Percentiles rank a stretch among this genome's conserved stretches.
These are phyloP conservation scores for Plasmodium falciparum DNA, from an alignment of 169 alveolate species.

Conservation along the genomic window DNA sequence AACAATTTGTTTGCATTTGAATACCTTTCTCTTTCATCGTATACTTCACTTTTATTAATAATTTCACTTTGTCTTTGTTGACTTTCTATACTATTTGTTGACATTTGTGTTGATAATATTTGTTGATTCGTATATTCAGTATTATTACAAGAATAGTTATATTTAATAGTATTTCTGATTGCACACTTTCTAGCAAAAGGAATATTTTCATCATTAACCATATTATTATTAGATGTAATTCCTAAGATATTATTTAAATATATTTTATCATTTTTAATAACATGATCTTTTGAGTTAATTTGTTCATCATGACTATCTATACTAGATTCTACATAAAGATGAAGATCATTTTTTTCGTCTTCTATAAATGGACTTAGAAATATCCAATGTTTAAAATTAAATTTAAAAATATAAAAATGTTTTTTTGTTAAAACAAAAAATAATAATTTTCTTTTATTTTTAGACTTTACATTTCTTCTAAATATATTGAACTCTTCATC, in stretches of 20 bases:
- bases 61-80: not conserved
- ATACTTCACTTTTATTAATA: not conserved
- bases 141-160: conserved; percentile 9
- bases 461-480: conserved; percentile 6
- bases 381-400: conserved; percentile 60
- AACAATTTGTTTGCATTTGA: conserved; percentile 57
- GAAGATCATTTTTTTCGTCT: conserved; percentile 71
- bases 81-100: conserved; percentile 2
- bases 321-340: conserved; percentile 59
- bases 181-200: conserved; percentile 71
- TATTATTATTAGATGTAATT: conserved; percentile 9
- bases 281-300: not conserved
- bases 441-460: conserved; percentile 36
- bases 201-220: conserved; percentile 8
- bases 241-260: conserved; percentile 67
- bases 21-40: conserved; percentile 23
- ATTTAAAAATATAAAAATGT: conserved; percentile 67
- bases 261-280: conserved; percentile 50
- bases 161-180: conserved; percentile 39
- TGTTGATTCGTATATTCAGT: conserved; percentile 68
- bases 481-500: conserved; percentile 47
- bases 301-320: conserved; percentile 44
- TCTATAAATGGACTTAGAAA: conserved; percentile 72
- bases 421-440: conserved; percentile 69
- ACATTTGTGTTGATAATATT: conserved; percentile 11